Base-by-base conservation (phyloP, 2,329 filamentous ascomycete species). In the Fusarium sp. region DNA sequence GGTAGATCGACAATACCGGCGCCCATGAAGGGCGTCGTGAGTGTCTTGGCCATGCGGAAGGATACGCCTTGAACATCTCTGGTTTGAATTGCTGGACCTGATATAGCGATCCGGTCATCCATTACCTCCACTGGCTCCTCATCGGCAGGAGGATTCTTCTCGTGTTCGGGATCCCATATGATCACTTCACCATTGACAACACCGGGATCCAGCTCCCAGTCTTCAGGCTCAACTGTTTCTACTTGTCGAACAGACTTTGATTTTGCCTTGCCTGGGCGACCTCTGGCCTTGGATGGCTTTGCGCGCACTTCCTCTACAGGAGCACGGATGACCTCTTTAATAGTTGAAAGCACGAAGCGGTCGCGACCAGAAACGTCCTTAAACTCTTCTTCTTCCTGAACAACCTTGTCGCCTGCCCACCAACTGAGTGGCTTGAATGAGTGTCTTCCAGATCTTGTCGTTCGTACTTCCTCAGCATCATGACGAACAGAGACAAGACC, bases 1-100 rank as follows among this genome's bases (percentile, higher is more conserved):
- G 93, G 92, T 51, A 99, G 83, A 74, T 98, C 95, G 37, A 99
- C 92, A 53, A 98, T 87, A 16, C 96, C 96, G 11, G 92, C 91
- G 34, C 94, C 94, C 78, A 98, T 93, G 79, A 97, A 98, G 0
- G 91, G 89, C 65, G 92, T 84, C 30, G 89, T 92, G 59, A 97
- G 86, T 64, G 95, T 91, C 82, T 97, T 98, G 34, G 92, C 92
- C 77, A 97, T 98, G 58, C 88, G 88, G 84, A 98, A 98, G 5
- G 88, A 89, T 18, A 91, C 90, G 74, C 86, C 84, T 55, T 84
- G 84, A 65, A 90, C 88, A 60, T 88, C 84, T 26, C 82, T 82
- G 26, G 87, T 87, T 69, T 87, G 80, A 53, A 91, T 86, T 3
- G 86, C 85, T 8, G 82, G 78, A 56, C 82, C 84, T 54, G 83